Conservation (phyloP, 495 filamentous ascomycete species). For the Penicillium canescens region DNA sequence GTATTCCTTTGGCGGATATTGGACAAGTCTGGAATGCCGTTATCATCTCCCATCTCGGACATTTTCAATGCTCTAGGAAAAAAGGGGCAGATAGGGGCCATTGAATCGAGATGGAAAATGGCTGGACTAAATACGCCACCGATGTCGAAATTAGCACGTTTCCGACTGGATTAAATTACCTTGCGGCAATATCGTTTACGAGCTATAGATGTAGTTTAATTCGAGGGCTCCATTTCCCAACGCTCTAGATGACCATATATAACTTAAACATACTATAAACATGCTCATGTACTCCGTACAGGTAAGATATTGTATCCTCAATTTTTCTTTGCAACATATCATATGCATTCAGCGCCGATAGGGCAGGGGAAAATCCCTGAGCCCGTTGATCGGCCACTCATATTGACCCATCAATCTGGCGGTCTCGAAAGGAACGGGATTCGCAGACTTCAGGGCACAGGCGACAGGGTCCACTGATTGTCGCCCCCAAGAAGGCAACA, state of each 20-base stretch:
- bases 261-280: no score
- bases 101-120: constrained; percentile 13
- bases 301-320: neutral
- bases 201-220: no score
- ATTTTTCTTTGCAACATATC: neutral
- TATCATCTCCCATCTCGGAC: constrained; percentile 22
- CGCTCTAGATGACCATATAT: no score
- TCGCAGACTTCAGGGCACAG: constrained; percentile 5
- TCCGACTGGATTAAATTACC: constrained; percentile 12
- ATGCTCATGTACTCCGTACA: no score
- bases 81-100: constrained; percentile 9
- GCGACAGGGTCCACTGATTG: constrained; percentile 34
- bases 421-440: constrained; percentile 12
- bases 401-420: constrained; percentile 1
- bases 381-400: constrained; percentile 10
- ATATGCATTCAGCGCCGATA: constrained; percentile 1
- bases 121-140: constrained; percentile 28
- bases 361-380: neutral
- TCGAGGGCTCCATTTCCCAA: no score
- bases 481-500: constrained; percentile 21
- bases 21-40: constrained; percentile 20
- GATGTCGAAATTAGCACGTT: constrained; percentile 25
- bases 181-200: neutral
- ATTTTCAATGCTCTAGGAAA: constrained; percentile 8
- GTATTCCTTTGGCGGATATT: constrained; percentile 6